Evolutionary conservation across 768 basidiomycete genomes (phyloP).

Genomic region (Collybiopsis confluens): DNA sequence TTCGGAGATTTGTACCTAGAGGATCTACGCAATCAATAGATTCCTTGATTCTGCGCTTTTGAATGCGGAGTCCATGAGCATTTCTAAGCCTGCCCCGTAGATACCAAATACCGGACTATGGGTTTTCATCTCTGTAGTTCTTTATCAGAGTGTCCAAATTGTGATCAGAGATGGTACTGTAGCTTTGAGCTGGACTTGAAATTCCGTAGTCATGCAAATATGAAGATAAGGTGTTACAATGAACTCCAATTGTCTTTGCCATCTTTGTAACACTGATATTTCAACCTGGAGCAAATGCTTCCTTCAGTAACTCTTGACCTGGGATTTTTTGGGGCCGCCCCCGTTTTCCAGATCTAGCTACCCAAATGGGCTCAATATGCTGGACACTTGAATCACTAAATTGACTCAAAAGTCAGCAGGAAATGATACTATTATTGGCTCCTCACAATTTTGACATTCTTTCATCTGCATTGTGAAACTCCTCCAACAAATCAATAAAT

Average conservation of each 20-base stretch:
- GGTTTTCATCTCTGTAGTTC: conserved; percentile 12
- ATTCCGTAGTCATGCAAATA: too few relatives aligned
- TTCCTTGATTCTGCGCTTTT: too few relatives aligned
- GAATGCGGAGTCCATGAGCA: conserved; percentile 15
- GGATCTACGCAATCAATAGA: too few relatives aligned
- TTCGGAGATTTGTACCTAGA: too few relatives aligned
- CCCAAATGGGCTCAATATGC: background rate
- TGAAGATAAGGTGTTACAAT: too few relatives aligned
- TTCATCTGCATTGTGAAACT: background rate
- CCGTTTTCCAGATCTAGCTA: background rate
- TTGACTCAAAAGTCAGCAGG: too few relatives aligned
- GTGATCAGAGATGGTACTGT: background rate
- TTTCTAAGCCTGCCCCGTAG: conserved; percentile 15
- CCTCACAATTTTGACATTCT: too few relatives aligned
- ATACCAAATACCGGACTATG: conserved; percentile 21
- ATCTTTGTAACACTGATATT: conserved; percentile 9
- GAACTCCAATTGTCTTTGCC: too few relatives aligned
- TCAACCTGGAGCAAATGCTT: conserved; percentile 9
- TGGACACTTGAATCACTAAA: background rate
- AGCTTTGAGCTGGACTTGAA: too few relatives aligned
- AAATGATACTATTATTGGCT: too few relatives aligned
- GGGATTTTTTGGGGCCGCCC: conserved; percentile 13
- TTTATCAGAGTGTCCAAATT: conserved; percentile 6
- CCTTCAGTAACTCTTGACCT: conserved; percentile 7
- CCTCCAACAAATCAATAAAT: conserved; percentile 4